These are phyloP conservation scores for Tuber umbilicatum DNA, from an alignment of 495 filamentous ascomycete genomes.

Conservation along the genomic window DNA sequence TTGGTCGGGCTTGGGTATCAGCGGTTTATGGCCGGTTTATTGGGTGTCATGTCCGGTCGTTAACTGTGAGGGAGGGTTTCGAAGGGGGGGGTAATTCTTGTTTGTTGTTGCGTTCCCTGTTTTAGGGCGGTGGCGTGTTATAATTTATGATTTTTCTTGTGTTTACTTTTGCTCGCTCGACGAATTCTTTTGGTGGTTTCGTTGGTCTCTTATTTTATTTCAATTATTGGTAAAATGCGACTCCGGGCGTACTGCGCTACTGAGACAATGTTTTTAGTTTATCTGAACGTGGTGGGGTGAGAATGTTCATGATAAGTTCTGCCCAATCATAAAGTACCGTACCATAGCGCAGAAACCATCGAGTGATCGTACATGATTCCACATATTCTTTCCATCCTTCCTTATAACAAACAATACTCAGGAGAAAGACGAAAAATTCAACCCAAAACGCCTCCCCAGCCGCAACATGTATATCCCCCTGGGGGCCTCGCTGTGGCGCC, in stretches of 20 bases:
- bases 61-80: not conserved
- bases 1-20: not conserved
- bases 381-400: slow-evolving; percentile 45
- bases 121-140: not conserved
- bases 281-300: not conserved
- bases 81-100: not conserved
- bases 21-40: not conserved
- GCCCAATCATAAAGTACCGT: too few species aligned
- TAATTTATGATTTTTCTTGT: not conserved
- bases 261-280: not conserved
- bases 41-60: not conserved
- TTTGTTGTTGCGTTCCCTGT: not conserved
- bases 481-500: not conserved
- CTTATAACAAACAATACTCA: slow-evolving; percentile 52
- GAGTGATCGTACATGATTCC: not conserved
- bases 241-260: not conserved
- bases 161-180: not conserved
- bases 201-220: not conserved
- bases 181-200: not conserved
- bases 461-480: not conserved
- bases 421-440: not conserved
- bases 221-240: not conserved
- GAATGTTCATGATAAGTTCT: too few species aligned
- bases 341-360: not conserved
- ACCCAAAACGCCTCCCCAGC: not conserved